Evolutionary conservation across 1,139 yeast species (phyloP).

Genomic region (Scheffersomyces lignicola): DNA sequence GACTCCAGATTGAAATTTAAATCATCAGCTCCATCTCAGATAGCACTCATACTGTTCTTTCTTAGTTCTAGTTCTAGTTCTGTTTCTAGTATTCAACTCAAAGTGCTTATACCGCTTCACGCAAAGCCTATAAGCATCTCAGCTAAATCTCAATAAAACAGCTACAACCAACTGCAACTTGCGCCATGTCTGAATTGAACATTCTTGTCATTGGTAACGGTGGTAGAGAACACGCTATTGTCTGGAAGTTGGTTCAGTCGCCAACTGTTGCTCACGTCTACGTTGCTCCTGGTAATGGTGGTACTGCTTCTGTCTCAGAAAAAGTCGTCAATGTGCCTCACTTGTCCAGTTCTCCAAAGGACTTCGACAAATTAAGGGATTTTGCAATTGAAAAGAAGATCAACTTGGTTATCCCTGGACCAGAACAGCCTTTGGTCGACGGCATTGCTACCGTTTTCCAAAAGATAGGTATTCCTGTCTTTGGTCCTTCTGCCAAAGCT

Average conservation of each 20-base stretch:
- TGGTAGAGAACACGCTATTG: conserved; percentile 97
- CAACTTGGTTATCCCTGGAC: conserved; percentile 90
- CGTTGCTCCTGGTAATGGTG: conserved; percentile 98
- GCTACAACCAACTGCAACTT: neutral
- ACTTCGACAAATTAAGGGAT: conserved; percentile 56
- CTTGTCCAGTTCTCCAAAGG: conserved; percentile 59
- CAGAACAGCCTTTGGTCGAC: conserved; percentile 98
- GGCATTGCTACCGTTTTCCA: conserved; percentile 76
- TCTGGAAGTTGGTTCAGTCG: conserved; percentile 88
- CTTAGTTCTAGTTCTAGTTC: neutral
- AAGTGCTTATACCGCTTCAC: too few relatives aligned
- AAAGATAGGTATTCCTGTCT: conserved; percentile 86
- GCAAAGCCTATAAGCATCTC: too few relatives aligned
- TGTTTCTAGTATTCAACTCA: conserved; percentile 4
- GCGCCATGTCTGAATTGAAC: conserved; percentile 40
- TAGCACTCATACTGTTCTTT: neutral
- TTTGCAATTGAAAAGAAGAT: conserved; percentile 73
- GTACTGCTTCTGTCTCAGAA: conserved; percentile 55
- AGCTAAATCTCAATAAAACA: neutral
- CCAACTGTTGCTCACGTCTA: conserved; percentile 66
- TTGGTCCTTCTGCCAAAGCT: conserved; percentile 90
- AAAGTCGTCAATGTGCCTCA: conserved; percentile 74
- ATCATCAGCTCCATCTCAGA: too few relatives aligned
- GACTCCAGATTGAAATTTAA: too few relatives aligned
- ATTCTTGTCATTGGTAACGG: conserved; percentile 93